Base-by-base conservation (phyloP, 768 basidiomycete species). In the Trametopsis cervina region DNA sequence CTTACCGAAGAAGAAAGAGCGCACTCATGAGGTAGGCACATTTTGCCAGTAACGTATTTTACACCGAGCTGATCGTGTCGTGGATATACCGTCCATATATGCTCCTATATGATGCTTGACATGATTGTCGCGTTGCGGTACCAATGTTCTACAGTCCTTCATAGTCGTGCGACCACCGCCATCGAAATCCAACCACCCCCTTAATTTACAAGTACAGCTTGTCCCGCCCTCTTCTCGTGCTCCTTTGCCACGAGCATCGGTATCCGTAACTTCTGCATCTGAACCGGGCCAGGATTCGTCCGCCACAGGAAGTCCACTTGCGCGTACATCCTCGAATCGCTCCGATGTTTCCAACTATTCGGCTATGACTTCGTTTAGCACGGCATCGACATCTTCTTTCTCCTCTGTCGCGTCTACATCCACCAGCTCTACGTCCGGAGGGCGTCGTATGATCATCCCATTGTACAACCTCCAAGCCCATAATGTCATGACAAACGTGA, bases 161-260 rank as follows among this genome's bases (percentile, higher is more conserved):
- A 88, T 94, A 49, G 81, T 95, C 60, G 93, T 95, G 47, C 81
- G 89, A 42, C 93, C 93, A 4, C 91, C 91, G 2, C 89, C 90
- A 0, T 80, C 87, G 4, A 81, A 83, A 57, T 73, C 78, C n/a
- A 87, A 86, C 53, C 89, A 94, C 54, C 86, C 91, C 0, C 72
- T 94, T 38, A 93, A 94, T 62, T 73, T 95, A 0, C 93, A 96
- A 58, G 83, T 96, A 10, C 93, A 96, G 63, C 82, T 96, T 36
- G 85, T 95, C 1, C 88, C 89, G 4, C 85, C 82, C 36, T 74
- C 67, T 54, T 67, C 67, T 45, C 78, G 69, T 52, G 68, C 70
- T 15, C 66, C 65, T 15, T 33, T 33, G 29, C 29, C 29, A 33
- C 29, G 29, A 7, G 15, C 29, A 33, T 33, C 29, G 9, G 7